Evolutionary conservation across 2,329 filamentous ascomycete genomes (phyloP).

Genomic region (Metarhizium robertsii): DNA sequence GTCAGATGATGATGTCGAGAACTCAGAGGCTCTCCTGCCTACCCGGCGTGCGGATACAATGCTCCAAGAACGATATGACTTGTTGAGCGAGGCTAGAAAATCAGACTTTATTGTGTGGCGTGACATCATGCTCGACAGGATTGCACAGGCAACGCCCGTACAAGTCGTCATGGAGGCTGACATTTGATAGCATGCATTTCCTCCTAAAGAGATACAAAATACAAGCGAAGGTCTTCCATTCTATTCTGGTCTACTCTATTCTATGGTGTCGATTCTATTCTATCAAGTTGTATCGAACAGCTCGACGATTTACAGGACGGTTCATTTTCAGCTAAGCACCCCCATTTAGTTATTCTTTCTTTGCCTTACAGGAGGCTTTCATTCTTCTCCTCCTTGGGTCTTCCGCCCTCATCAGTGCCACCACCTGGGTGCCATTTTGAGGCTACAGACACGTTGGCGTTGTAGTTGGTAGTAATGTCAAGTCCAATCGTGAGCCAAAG

Average conservation of each 20-base stretch:
- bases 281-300: no score
- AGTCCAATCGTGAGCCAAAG: constrained; percentile 45
- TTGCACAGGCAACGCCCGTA: constrained; percentile 33
- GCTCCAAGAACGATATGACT: constrained; percentile 68
- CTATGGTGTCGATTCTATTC: no score
- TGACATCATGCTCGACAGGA: constrained; percentile 44
- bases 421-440: constrained; percentile 4
- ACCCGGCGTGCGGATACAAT: constrained; percentile 53
- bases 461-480: constrained; percentile 18
- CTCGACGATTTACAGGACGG: background rate
- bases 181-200: constrained; percentile 6
- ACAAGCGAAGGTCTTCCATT: no score
- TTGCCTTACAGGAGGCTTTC: background rate
- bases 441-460: background rate
- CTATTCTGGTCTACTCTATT: no score
- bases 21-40: constrained; percentile 24
- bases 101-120: constrained; percentile 59
- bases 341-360: background rate
- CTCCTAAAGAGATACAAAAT: background rate
- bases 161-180: constrained; percentile 26
- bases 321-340: background rate
- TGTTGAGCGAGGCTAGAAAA: constrained; percentile 53
- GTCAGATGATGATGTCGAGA: constrained; percentile 23
- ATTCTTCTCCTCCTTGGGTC: background rate
- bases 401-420: background rate